Percentiles rank a stretch among this genome's conserved stretches.
Conservation (phyloP, 2,329 filamentous ascomycete genomes). For the Penicillium hesseltinei region DNA sequence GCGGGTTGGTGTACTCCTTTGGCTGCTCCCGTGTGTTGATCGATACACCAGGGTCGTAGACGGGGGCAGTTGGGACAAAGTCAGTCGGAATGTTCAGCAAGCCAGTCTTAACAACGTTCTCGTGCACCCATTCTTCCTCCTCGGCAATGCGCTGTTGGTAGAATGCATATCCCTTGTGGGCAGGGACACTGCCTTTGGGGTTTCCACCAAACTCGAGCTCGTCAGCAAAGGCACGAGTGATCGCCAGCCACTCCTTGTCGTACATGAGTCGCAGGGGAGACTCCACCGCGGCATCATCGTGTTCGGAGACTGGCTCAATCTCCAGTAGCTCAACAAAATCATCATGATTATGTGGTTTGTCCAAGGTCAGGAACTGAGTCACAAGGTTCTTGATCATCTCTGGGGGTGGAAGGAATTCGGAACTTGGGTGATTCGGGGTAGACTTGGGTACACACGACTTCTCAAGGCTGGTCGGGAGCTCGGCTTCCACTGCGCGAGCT, state of each 20-base stretch:
- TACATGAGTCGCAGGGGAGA: constrained; percentile 67
- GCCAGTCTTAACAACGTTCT: constrained; percentile 63
- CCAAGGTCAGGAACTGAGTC: constrained; percentile 83
- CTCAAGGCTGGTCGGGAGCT: constrained; percentile 74
- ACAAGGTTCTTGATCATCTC: constrained; percentile 72
- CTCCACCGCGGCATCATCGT: constrained; percentile 19
- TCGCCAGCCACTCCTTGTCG: constrained; percentile 93
- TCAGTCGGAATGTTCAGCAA: constrained; percentile 72
- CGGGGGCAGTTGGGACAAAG: constrained; percentile 73
- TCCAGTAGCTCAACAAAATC: constrained; percentile 75
- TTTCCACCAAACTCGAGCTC: constrained; percentile 62
- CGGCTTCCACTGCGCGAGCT: constrained; percentile 61
- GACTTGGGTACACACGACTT: constrained; percentile 32
- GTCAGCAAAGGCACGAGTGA: constrained; percentile 75
- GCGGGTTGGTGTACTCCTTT: constrained; percentile 79
- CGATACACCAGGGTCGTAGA: constrained; percentile 59
- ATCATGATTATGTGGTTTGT: constrained; percentile 77
- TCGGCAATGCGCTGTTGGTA: constrained; percentile 68
- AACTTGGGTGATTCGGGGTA: neutral
- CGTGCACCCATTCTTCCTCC: constrained; percentile 76
- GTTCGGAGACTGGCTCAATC: constrained; percentile 51
- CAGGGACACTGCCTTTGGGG: constrained; percentile 51
- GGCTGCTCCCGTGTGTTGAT: constrained; percentile 64
- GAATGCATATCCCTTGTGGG: constrained; percentile 64
- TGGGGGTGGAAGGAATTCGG: constrained; percentile 21